A percentile compares a stretch with the other conserved stretches of the same genome.
Evolutionary conservation across 2,329 filamentous ascomycete species (phyloP).

Genomic region (Colletotrichum sp.): DNA sequence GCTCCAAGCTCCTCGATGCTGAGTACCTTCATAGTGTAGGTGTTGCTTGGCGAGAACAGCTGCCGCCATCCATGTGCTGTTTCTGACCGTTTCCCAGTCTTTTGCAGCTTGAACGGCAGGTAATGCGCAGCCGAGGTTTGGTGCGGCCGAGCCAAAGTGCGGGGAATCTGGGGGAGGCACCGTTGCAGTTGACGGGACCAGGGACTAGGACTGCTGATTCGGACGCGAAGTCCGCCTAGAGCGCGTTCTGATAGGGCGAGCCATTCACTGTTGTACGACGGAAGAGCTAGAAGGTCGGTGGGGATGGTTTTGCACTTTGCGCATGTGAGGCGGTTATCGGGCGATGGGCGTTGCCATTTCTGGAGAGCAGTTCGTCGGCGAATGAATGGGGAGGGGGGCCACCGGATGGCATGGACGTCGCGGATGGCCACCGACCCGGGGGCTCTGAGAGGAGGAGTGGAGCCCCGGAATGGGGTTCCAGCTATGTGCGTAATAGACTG

Average conservation of each 20-base stretch:
- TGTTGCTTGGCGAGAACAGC: background rate
- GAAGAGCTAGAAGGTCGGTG: background rate
- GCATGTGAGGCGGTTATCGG: background rate
- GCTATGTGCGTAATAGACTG: conserved; percentile 8
- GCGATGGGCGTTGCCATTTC: conserved; percentile 5
- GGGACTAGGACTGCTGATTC: background rate
- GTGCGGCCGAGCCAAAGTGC: background rate
- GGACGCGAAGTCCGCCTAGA: background rate
- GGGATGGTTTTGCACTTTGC: background rate
- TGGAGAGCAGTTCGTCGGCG: conserved; percentile 14
- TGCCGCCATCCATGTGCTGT: background rate
- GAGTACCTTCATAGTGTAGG: background rate
- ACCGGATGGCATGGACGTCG: background rate
- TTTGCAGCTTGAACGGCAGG: background rate
- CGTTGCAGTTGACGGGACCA: background rate
- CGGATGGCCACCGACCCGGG: conserved; percentile 7
- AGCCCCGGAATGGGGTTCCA: conserved; percentile 1
- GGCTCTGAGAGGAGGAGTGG: background rate
- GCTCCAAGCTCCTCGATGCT: background rate
- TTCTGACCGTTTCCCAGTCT: background rate
- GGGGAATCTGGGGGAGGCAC: conserved; percentile 6
- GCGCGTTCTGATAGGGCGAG: conserved; percentile 3
- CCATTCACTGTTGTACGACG: background rate
- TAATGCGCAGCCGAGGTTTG: conserved; percentile 15
- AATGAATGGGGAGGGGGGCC: background rate